Percentiles rank a stretch among this genome's conserved stretches.
Conservation (phyloP, 2,329 filamentous ascomycete genomes). For the Polytolypa hystricis region DNA sequence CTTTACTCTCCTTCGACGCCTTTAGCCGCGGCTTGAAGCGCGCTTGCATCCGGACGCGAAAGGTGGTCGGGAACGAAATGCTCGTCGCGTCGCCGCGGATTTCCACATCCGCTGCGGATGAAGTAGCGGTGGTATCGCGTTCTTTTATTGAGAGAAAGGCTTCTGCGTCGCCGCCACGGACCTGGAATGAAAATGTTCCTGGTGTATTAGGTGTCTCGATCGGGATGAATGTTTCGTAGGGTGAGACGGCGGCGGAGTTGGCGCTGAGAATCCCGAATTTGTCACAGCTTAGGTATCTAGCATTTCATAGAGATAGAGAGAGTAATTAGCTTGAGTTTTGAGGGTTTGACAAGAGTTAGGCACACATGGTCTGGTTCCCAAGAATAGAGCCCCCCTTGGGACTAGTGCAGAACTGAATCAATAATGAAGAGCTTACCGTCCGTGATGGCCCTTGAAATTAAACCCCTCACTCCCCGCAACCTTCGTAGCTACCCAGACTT, state of each 20-base stretch:
- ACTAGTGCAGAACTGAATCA: neutral
- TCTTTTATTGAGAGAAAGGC: constrained; percentile 58
- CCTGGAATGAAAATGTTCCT: constrained; percentile 65
- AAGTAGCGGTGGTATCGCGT: constrained; percentile 30
- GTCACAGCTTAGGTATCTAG: constrained; percentile 74
- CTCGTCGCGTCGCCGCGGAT: constrained; percentile 64
- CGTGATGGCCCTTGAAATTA: constrained; percentile 83
- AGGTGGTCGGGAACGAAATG: constrained; percentile 56
- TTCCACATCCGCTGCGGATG: constrained; percentile 45
- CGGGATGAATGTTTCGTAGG: constrained; percentile 69
- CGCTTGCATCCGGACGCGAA: constrained; percentile 87
- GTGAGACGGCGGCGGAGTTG: constrained; percentile 67
- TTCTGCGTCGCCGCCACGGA: constrained; percentile 45
- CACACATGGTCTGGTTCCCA: no score
- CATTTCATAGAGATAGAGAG: constrained; percentile 3
- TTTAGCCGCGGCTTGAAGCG: constrained; percentile 76
- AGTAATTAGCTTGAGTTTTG: no score
- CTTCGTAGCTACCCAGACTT: constrained; percentile 85
- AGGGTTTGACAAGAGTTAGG: no score
- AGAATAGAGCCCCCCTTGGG: constrained; percentile 3
- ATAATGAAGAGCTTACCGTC: constrained; percentile 44
- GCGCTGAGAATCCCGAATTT: constrained; percentile 70
- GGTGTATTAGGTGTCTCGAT: constrained; percentile 52
- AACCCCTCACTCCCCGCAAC: constrained; percentile 72
- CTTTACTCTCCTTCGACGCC: constrained; percentile 71